Evolutionary conservation across 2,329 filamentous ascomycete genomes (phyloP), one percentile per base, ranked within the genome.

Genomic region (Neofusicoccum kwambonambiense): DNA sequence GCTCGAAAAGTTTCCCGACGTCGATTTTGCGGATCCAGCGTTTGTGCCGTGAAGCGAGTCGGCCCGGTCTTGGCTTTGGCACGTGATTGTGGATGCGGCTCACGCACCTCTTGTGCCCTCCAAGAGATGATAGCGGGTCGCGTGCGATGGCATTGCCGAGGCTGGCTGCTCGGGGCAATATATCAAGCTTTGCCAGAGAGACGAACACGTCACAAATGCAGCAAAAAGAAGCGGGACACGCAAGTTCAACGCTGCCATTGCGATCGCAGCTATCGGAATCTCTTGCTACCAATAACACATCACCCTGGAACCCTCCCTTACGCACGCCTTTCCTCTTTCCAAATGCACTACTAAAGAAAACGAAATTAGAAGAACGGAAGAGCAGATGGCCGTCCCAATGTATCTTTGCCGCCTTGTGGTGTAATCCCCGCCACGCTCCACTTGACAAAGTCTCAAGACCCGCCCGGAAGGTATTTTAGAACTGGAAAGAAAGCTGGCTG

Each of bases 41-140:
- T 50, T 35, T 62, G 58, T 62, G 58, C 58, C 58, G 58, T 62
- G 58, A 62, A 62, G 58, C 58, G 58, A 62, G 58, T n/a, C 45
- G 42, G 42, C 44, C 45, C 57, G 42, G 57, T 15, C 57, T 61
- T 61, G 57, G 57, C 57, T 5, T 15, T 22, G 41, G 12, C 56
- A 60, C 56, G 56, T 60, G 56, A 60, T 47, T 11, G 4, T 9
- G 7, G 7, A 31, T 8, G n/a, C 56, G 22, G 6, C 39, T 8
- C 27, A 12, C 52, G 52, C 52, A 39, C 7, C 37, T 13, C 37
- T 12, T 15, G 11, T 39, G 11, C 39, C 54, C 41, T 19, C 27
- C 39, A 58, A 35, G n/a, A 54, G 8, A 22, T 7, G 7, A 41
- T 27, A 41, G 6, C 12, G 34, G 19, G 27, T 31, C 27, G 27